Base-by-base conservation (phyloP, 345 rosid species). In the Bretschneidera sinensis region DNA sequence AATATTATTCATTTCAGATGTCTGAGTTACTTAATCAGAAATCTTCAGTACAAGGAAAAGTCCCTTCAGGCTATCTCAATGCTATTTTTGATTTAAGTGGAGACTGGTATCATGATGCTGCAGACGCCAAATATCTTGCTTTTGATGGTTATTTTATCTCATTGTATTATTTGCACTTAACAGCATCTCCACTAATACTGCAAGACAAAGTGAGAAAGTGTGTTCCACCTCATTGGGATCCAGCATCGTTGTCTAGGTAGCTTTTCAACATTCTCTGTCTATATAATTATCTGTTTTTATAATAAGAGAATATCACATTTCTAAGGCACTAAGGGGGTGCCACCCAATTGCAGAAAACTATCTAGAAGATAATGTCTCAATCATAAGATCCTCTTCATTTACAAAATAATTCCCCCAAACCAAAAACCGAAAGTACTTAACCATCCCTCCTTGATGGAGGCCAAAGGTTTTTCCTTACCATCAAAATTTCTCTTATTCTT, bases 71-170 rank as follows among this genome's bases (percentile, higher is more conserved):
- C 65, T 83, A 77, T 74, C 71, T 77, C 55, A 85, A 83, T 78
- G 57, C 83, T 50, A 76, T 77, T 59, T 85, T 85, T 61, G 86
- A 76, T 58, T 60, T 85, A 54, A 83, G 53, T 73, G 92, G 92
- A 16, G 92, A 81, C 58, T 85, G 92, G 88, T 65, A 77, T 61
- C 76, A 60, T 39, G 92, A 85, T 71, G 75, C 80, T 33, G 64
- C 76, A 17, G 88, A 76, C 61, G 76, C 85, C 55, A 81, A 83
- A 71, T 74, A 65, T 74, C 88, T 85, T 51, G 86, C 92, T 54
- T 81, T 85, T 64, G 92, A 85, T 76, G 88, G 88, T 64, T 85
- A 81, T 75, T 85, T 85, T 73, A 85, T 85, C 68, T 79, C 92
- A 0, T 64, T 85, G 67, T 83, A 81, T 74, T 73, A 79, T 73